These are phyloP conservation scores for Glarea lozoyensis DNA, from an alignment of 495 filamentous ascomycete species.

Conservation along the genomic window DNA sequence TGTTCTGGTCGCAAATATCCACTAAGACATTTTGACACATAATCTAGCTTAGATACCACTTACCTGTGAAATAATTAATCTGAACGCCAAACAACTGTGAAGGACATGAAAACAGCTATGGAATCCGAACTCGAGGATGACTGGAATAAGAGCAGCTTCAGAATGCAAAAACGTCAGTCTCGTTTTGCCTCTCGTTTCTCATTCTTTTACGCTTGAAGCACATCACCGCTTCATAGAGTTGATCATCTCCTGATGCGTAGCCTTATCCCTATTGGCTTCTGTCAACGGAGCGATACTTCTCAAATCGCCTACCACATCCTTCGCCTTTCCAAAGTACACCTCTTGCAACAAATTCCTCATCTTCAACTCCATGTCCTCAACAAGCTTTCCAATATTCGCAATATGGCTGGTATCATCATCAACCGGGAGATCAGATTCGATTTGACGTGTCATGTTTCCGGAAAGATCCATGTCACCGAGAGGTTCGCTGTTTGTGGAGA, in stretches of 20 bases:
- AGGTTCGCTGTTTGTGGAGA: conserved; percentile 59
- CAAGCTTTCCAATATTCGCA: conserved; percentile 85
- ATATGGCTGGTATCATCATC: conserved; percentile 91
- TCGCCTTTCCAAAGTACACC: conserved; percentile 99
- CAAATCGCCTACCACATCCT: conserved; percentile 96
- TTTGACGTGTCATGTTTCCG: conserved; percentile 96
- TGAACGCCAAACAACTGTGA: too few species aligned
- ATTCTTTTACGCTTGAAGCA: too few species aligned
- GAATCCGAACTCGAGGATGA: too few species aligned
- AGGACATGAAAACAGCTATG: too few species aligned
- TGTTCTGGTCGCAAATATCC: too few species aligned
- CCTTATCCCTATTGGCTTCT: conserved; percentile 76
- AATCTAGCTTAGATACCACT: too few species aligned
- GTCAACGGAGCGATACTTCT: conserved; percentile 82
- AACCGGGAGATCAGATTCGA: conserved; percentile 81
- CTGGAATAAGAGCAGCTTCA: too few species aligned
- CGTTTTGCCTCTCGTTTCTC: too few species aligned
- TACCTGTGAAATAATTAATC: too few species aligned
- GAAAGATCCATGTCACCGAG: conserved; percentile 89
- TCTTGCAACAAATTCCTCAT: conserved; percentile 98
- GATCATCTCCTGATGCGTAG: conserved; percentile 88
- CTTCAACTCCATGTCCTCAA: conserved; percentile 99
- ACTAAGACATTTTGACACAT: too few species aligned
- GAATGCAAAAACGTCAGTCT: too few species aligned
- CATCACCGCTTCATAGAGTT: conserved; percentile 51